Base-by-base conservation (phyloP, 768 basidiomycete species). In the Cystobasidium onofrii region DNA sequence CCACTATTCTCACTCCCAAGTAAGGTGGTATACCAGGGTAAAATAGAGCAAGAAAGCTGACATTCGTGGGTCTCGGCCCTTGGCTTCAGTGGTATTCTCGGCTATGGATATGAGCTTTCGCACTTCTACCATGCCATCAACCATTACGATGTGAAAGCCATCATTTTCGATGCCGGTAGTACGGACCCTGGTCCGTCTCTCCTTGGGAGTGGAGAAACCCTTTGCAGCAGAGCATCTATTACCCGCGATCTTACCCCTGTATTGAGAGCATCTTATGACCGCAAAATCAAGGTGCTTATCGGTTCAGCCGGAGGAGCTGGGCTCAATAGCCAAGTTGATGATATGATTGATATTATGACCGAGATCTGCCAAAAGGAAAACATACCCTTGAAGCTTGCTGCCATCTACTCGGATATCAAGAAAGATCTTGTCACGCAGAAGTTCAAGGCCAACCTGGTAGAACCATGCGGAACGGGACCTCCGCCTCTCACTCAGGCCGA, bases 281-380 rank as follows among this genome's bases (percentile, higher is more conserved):
- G 63, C 39, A 64, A 64, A 23, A 64, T 64, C 63, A 64, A 64
- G 63, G 63, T 64, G 4, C 63, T 64, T 36, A 44, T 64, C 63
- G 43, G 63, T 13, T 64, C 63, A 3, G 63, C 63, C 23, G 63
- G 63, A 39, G 63, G 63, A 9, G 63, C 63, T 39, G 63, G 63
- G 2, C 34, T 44, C 34, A 64, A 64, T 29, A 64, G 43, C 36
- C 63, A 64, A 43, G 63, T 64, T 34, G 63, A 64, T 23, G 63
- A 64, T 39, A 23, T 64, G 36, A 44, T 64, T 44, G 25, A 27
- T 10, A 64, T 64, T 34, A 64, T 64, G 34, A 31, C 63, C 36
- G 63, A 64, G 29, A 64, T 64, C 7, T 39, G 34, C 63, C 27
- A 64, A 23, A 64, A 36, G 63, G 36, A 64, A 18, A 27, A 64